phyloP scores from a whole-genome alignment of 2,329 filamentous ascomycete species.

The Colletotrichum caudatum region DNA sequence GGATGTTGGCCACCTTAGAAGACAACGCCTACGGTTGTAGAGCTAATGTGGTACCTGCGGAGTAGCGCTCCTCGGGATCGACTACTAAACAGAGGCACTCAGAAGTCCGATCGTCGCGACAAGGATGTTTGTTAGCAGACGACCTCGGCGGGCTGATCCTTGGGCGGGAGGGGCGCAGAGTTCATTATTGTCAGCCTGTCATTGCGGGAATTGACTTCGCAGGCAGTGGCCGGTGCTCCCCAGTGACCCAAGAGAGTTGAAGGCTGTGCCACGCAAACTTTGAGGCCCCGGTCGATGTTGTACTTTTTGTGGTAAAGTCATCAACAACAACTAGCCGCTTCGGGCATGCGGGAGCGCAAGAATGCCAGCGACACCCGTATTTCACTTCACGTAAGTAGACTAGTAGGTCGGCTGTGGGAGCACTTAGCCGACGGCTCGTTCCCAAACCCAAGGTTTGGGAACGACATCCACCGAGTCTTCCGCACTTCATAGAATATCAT shows the following conservation, averaged over 20 bases:
- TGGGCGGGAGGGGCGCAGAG: constrained; percentile 3
- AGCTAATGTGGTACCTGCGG: neutral
- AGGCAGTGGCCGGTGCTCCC: neutral
- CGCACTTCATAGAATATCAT: no score
- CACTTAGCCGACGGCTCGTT: neutral
- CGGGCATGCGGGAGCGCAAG: neutral
- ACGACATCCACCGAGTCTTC: neutral
- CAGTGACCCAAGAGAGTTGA: neutral
- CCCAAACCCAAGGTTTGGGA: neutral
- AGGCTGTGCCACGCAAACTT: neutral
- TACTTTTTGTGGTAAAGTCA: neutral
- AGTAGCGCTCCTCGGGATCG: constrained; percentile 7
- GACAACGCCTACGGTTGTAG: neutral
- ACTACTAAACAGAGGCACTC: constrained; percentile 13
- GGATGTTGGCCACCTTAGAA: neutral
- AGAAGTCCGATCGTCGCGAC: constrained; percentile 20
- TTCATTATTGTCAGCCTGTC: neutral
- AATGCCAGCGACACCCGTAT: neutral
- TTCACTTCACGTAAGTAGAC: neutral
- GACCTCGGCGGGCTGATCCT: constrained; percentile 2
- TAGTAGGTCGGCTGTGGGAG: neutral
- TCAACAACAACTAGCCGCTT: neutral
- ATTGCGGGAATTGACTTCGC: constrained; percentile 30
- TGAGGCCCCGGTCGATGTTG: neutral
- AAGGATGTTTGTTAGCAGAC: neutral